A percentile compares a stretch with the other conserved stretches of the same genome.
Conservation (phyloP, 306 rosid genomes). For the Carpinus fangiana region DNA sequence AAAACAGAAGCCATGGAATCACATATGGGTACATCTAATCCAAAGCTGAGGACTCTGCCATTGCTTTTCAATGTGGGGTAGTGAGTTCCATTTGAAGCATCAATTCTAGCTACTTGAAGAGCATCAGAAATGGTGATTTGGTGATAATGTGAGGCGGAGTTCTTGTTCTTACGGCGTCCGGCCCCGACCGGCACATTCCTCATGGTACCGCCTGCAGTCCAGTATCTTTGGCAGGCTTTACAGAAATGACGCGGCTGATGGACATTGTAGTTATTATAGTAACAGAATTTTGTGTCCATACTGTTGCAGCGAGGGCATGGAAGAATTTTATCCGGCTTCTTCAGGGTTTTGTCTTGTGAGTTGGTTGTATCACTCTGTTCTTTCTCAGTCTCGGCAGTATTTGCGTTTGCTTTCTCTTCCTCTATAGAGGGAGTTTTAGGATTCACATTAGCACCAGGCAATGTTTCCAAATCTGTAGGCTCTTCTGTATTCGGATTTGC, state of each 20-base stretch:
- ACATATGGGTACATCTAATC: slow-evolving; percentile 53
- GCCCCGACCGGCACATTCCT: slow-evolving; percentile 96
- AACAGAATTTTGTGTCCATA: slow-evolving; percentile 94
- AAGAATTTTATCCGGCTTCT: slow-evolving; percentile 84
- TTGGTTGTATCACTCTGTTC: slow-evolving; percentile 42
- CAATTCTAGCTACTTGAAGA: slow-evolving; percentile 68
- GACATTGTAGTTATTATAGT: slow-evolving; percentile 85
- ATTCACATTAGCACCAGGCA: slow-evolving; percentile 42
- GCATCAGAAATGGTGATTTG: slow-evolving; percentile 74
- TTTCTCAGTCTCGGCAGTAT: slow-evolving; percentile 40
- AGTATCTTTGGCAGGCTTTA: slow-evolving; percentile 92
- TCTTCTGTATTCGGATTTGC: slow-evolving; percentile 39
- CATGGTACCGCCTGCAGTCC: slow-evolving; percentile 96
- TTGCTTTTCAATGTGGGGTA: slow-evolving; percentile 39
- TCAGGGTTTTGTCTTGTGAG: slow-evolving; percentile 66
- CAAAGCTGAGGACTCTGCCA: slow-evolving; percentile 77
- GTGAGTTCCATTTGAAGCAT: slow-evolving; percentile 50
- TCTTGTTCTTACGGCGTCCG: slow-evolving; percentile 88
- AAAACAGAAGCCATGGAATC: slow-evolving; percentile 63
- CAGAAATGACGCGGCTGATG: slow-evolving; percentile 95
- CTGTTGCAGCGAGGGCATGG: slow-evolving; percentile 95
- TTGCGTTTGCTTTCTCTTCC: slow-evolving; percentile 49
- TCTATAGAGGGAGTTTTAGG: slow-evolving; percentile 53
- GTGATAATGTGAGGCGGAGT: slow-evolving; percentile 57
- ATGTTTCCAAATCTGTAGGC: slow-evolving; percentile 27